A percentile compares a stretch with the other conserved stretches of the same genome.
Conservation (phyloP, 2,329 filamentous ascomycete genomes). For the Graphilbum sp. region DNA sequence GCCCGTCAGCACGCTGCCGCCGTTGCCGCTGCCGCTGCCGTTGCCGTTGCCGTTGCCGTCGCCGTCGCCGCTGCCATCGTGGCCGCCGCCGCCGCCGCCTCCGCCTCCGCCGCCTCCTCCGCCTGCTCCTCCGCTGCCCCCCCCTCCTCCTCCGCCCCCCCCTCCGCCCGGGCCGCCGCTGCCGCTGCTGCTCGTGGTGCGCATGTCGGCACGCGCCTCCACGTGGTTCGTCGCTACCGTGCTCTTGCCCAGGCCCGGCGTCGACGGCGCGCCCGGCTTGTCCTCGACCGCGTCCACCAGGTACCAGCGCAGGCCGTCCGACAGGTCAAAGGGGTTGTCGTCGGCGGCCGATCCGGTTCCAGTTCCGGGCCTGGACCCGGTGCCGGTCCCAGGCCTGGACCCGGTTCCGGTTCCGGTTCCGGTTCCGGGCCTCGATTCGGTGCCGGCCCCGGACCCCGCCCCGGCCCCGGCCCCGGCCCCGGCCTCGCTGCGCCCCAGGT, state of each 20-base stretch:
- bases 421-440: too few species aligned
- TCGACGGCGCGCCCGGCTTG: slow-evolving; percentile 80
- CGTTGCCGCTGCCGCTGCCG: slow-evolving; percentile 4
- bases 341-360: slow-evolving; percentile 13
- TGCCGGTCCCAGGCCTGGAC: slow-evolving; percentile 22
- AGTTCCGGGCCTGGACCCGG: slow-evolving; percentile 4
- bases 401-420: slow-evolving; percentile 6
- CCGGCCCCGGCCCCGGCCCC: neutral
- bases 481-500: slow-evolving; percentile 61
- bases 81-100: slow-evolving; percentile 7
- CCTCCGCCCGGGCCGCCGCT: too few species aligned
- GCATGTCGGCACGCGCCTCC: slow-evolving; percentile 64
- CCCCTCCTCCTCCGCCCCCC: too few species aligned
- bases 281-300: slow-evolving; percentile 87
- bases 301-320: slow-evolving; percentile 91
- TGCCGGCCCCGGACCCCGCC: slow-evolving; percentile 13
- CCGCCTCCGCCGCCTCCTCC: slow-evolving; percentile 21
- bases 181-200: slow-evolving; percentile 23
- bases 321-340: slow-evolving; percentile 93
- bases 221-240: slow-evolving; percentile 81
- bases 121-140: neutral
- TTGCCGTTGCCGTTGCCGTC: slow-evolving; percentile 10
- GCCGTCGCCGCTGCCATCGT: neutral
- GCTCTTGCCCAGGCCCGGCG: slow-evolving; percentile 77
- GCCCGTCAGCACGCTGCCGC: slow-evolving; percentile 22